phyloP scores from a whole-genome alignment of 352 stramenopile genomes.

The Poterioochromonas sp. region DNA sequence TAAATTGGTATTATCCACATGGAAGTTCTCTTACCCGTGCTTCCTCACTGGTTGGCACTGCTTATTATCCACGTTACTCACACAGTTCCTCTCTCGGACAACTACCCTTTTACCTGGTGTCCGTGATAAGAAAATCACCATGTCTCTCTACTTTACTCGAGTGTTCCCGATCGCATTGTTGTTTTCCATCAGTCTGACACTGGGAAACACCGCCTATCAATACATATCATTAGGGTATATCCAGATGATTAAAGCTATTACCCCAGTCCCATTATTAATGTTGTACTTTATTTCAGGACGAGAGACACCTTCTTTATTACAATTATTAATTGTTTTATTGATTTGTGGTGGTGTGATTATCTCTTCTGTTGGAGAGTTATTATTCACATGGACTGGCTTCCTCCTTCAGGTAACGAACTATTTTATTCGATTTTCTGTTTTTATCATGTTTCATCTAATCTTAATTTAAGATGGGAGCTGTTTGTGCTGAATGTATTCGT shows the following conservation, averaged over 20 bases:
- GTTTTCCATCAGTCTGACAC: not conserved
- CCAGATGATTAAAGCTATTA: slow-evolving; percentile 13
- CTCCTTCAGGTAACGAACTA: not conserved
- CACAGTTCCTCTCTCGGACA: not conserved
- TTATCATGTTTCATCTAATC: not conserved
- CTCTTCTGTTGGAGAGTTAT: not conserved
- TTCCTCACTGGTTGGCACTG: not conserved
- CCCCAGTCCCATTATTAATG: not conserved
- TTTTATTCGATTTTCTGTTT: not conserved
- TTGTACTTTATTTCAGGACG: not conserved
- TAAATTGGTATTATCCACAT: slow-evolving; percentile 11
- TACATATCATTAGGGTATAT: slow-evolving; percentile 1
- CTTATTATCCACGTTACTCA: not conserved
- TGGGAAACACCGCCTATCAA: not conserved
- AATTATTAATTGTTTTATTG: not conserved
- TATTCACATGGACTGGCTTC: not conserved
- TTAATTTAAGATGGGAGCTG: not conserved
- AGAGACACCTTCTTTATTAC: not conserved
- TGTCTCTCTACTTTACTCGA: not conserved
- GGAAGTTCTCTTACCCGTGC: not conserved
- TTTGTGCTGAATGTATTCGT: not conserved
- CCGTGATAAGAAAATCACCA: not conserved
- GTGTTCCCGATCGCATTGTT: not conserved
- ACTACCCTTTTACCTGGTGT: not conserved
- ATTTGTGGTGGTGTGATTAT: not conserved